Evolutionary conservation across 352 stramenopile species (phyloP).

Genomic region (Phytophthora gonapodyides): DNA sequence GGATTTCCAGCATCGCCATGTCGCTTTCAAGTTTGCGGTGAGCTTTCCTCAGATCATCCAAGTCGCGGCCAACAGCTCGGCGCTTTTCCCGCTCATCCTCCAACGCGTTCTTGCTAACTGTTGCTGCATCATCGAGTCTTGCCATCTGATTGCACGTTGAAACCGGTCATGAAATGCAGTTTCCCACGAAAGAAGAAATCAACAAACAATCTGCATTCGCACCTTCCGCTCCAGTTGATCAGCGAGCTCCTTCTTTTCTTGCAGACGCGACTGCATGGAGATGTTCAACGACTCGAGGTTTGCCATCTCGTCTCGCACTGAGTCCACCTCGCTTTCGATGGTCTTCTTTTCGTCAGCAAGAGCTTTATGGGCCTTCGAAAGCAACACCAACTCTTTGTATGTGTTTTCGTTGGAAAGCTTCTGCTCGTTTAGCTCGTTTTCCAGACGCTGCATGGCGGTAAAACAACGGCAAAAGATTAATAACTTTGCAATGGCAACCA

Average conservation of each 20-base stretch:
- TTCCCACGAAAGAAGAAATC: not conserved
- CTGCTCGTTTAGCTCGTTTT: conserved; percentile 65
- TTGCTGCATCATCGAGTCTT: conserved; percentile 54
- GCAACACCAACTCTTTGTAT: conserved; percentile 80
- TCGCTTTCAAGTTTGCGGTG: conserved; percentile 72
- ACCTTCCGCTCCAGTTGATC: conserved; percentile 75
- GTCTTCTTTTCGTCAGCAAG: conserved; percentile 63
- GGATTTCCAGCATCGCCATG: conserved; percentile 64
- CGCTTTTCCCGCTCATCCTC: conserved; percentile 72
- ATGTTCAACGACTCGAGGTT: conserved; percentile 64
- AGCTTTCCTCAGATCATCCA: conserved; percentile 70
- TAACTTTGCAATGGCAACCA: not conserved
- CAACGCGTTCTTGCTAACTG: conserved; percentile 48
- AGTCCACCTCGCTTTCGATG: conserved; percentile 52
- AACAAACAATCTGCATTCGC: conserved; percentile 3
- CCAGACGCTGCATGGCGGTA: conserved; percentile 44
- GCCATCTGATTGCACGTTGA: conserved; percentile 39
- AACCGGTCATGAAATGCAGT: conserved; percentile 8
- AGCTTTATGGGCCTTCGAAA: conserved; percentile 81
- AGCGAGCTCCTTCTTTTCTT: conserved; percentile 66
- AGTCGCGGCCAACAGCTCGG: conserved; percentile 44
- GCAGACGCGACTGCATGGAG: conserved; percentile 56
- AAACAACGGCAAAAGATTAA: not conserved
- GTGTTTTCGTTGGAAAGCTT: conserved; percentile 62
- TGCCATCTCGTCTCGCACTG: conserved; percentile 50